Conservation (phyloP, 1,284 basidiomycete species). For the Takashimella tepidaria region DNA sequence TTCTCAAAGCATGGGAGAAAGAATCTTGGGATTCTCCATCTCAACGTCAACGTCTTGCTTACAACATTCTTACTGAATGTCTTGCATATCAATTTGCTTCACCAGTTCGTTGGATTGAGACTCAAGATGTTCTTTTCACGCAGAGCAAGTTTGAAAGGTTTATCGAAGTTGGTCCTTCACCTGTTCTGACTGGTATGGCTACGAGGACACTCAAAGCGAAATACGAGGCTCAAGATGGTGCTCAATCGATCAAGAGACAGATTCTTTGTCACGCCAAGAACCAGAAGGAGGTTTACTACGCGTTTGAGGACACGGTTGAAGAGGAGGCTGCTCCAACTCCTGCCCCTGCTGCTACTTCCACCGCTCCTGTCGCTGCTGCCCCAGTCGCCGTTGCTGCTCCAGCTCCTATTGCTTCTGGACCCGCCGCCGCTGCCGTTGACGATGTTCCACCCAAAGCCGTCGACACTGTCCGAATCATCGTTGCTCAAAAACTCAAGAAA, state of each 20-base stretch:
- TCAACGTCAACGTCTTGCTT: constrained; percentile 86
- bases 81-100: constrained; percentile 89
- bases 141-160: constrained; percentile 88
- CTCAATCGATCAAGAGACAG: constrained; percentile 68
- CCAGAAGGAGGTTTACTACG: constrained; percentile 94
- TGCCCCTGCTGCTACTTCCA: constrained; percentile 50
- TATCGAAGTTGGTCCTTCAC: constrained; percentile 93
- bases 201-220: constrained; percentile 90
- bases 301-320: constrained; percentile 79
- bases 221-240: constrained; percentile 86
- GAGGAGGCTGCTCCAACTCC: constrained; percentile 51
- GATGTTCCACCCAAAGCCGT: constrained; percentile 88
- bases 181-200: constrained; percentile 93
- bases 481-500: constrained; percentile 99
- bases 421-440: constrained; percentile 64
- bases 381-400: constrained; percentile 51
- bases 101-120: constrained; percentile 97
- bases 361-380: constrained; percentile 52
- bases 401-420: constrained; percentile 53
- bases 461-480: constrained; percentile 81
- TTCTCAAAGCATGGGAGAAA: constrained; percentile 87
- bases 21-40: constrained; percentile 78
- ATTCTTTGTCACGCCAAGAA: constrained; percentile 95
- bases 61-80: constrained; percentile 91
- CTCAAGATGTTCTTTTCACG: constrained; percentile 88